Evolutionary conservation across 140 eudicot species (phyloP).

Genomic region (Anethum foeniculum): DNA sequence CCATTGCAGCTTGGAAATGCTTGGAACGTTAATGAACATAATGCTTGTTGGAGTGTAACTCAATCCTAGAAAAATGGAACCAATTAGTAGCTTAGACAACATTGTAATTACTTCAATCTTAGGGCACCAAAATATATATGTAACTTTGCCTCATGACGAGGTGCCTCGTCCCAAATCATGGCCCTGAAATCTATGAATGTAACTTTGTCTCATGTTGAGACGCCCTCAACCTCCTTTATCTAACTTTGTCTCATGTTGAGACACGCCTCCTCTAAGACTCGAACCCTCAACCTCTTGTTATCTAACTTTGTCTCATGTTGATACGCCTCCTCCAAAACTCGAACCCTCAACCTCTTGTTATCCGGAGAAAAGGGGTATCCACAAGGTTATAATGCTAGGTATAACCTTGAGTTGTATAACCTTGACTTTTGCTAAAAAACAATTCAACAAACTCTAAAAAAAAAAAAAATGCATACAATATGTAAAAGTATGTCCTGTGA

Average conservation of each 20-base stretch:
- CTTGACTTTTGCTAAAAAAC: not conserved
- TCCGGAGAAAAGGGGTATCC: not conserved
- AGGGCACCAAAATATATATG: not conserved
- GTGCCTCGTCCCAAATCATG: not conserved
- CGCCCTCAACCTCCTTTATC: not conserved
- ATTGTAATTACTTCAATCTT: not conserved
- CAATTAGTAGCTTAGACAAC: not conserved
- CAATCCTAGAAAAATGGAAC: slow-evolving; percentile 18
- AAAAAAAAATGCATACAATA: not conserved
- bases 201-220: not conserved
- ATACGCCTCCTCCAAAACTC: too few relatives aligned
- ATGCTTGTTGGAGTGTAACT: slow-evolving; percentile 39
- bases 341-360: not conserved
- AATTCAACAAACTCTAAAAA: not conserved
- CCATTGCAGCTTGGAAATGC: slow-evolving; percentile 52
- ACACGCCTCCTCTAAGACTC: not conserved
- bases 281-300: not conserved
- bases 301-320: not conserved
- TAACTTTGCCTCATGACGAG: not conserved
- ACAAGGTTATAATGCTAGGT: not conserved
- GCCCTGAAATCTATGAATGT: not conserved
- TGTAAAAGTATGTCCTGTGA: not conserved
- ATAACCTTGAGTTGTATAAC: not conserved
- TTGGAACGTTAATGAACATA: slow-evolving; percentile 36
- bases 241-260: too few relatives aligned